Base-by-base conservation (phyloP, 2,329 filamentous ascomycete species). In the Trichoderma guizhouense region DNA sequence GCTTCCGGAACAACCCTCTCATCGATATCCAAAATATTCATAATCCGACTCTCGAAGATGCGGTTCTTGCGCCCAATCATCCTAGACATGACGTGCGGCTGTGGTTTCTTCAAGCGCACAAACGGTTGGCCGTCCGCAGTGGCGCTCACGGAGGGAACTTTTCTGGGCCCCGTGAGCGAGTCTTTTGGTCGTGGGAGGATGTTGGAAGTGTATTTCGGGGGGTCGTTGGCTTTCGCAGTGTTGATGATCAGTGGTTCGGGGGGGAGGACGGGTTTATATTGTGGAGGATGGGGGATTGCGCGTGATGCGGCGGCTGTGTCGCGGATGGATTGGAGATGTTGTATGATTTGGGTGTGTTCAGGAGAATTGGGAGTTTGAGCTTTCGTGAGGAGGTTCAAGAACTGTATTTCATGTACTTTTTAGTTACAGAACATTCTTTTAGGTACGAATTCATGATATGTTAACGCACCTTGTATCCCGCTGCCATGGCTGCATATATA, bases 71-170 rank as follows among this genome's bases (percentile, higher is more conserved):
- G 82, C 11, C 84, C 82, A 2, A 95, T 76, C 18, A 91, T 84
- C 9, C 86, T 82, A n/a, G 85, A 87, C 24, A 95, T 80, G n/a
- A 81, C 80, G 0, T 78, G 77, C 2, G 90, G 86, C 79, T 94
- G 91, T 5, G 90, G 90, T 79, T 92, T 92, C 73, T 83, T 85
- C 58, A 91, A 80, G 43, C 92, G 88, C 32, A 95, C 79, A 76
- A 94, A 91, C 0, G 91, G 88, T 28, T 90, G 80, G 30, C 84
- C 85, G 53, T 85, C 83, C 3, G 89, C 84, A 5, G 87, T 85
- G 36, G 86, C 82, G 47, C 78, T 79, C 1, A 93, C 77, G 1
- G 82, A 81, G 1, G 92, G 92, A 3, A 93, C 84, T 60, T 86
- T 78, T 21, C 74, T 76, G 24, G 77, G 75, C 26, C 77, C 74